A percentile compares a stretch with the other conserved stretches of the same genome.
phyloP scores from a whole-genome alignment of 208 protist species.

The Histomonas meleagridis region DNA sequence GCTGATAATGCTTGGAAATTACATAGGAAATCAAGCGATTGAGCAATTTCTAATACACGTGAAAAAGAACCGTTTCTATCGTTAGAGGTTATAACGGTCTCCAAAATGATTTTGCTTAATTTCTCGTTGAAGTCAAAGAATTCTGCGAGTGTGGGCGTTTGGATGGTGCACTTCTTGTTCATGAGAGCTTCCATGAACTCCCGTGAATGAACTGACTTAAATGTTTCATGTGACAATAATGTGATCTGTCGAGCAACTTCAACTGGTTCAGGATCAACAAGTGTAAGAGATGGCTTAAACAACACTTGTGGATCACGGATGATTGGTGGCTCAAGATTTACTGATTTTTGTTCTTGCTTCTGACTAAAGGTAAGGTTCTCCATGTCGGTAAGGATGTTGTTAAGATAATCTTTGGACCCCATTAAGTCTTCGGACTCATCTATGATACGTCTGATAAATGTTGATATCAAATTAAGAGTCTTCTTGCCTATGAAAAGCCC shows the following conservation, averaged over 20 bases:
- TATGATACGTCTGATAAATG: not conserved
- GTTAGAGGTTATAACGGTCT: not conserved
- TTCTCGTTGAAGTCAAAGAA: not conserved
- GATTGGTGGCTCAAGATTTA: not conserved
- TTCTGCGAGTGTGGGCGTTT: not conserved
- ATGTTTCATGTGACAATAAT: not conserved
- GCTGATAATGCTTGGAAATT: not conserved
- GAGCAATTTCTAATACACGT: not conserved
- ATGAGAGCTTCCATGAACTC: not conserved
- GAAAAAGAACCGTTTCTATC: not conserved
- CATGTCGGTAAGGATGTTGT: not conserved
- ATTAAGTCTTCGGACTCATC: not conserved
- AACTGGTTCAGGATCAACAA: not conserved
- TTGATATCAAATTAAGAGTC: not conserved
- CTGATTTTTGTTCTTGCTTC: not conserved
- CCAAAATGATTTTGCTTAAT: not conserved
- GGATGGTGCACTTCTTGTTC: not conserved
- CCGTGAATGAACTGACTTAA: not conserved
- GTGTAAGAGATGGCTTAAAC: not conserved
- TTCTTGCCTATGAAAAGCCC: not conserved
- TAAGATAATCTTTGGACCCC: not conserved
- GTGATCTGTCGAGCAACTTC: conserved; percentile 8
- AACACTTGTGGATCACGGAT: not conserved
- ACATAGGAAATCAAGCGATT: not conserved
- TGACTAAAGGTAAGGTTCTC: not conserved